A percentile compares a stretch with the other conserved stretches of the same genome.
These are phyloP conservation scores for Blastomyces parvus DNA, from an alignment of 2,329 filamentous ascomycete species.

Conservation along the genomic window DNA sequence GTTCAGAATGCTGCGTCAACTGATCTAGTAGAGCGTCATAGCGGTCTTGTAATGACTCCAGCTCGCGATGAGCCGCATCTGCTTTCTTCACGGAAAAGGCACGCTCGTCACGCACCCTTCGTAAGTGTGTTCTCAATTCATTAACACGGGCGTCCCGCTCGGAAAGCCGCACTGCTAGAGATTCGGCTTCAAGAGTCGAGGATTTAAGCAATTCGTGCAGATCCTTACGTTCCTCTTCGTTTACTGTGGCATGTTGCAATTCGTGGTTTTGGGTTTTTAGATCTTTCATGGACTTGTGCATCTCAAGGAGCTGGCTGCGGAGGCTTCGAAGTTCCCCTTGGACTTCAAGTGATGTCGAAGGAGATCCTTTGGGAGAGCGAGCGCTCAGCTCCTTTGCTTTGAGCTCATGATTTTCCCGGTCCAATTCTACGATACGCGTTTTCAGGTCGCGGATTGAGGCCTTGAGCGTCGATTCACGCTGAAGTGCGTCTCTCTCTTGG, in stretches of 20 bases:
- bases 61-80: conserved; percentile 32
- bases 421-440: conserved; percentile 55
- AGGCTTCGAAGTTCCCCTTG: conserved; percentile 49
- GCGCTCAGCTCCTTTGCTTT: conserved; percentile 43
- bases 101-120: conserved; percentile 47
- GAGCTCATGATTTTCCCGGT: conserved; percentile 57
- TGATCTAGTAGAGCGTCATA: conserved; percentile 53
- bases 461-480: conserved; percentile 57
- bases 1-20: conserved; percentile 21
- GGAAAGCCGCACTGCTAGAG: conserved; percentile 61
- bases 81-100: conserved; percentile 33
- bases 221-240: conserved; percentile 35
- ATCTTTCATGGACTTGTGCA: conserved; percentile 53
- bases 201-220: conserved; percentile 41
- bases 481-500: conserved; percentile 55
- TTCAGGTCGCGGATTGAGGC: conserved; percentile 55
- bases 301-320: conserved; percentile 51
- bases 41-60: conserved; percentile 47
- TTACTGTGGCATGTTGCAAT: conserved; percentile 42
- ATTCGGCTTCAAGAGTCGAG: conserved; percentile 45
- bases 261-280: conserved; percentile 42
- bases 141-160: conserved; percentile 60
- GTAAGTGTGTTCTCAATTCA: conserved; percentile 50
- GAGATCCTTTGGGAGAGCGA: conserved; percentile 45
- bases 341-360: conserved; percentile 36